Evolutionary conservation across 1,284 basidiomycete genomes (phyloP).

Genomic region (Sporisorium graminicola): DNA sequence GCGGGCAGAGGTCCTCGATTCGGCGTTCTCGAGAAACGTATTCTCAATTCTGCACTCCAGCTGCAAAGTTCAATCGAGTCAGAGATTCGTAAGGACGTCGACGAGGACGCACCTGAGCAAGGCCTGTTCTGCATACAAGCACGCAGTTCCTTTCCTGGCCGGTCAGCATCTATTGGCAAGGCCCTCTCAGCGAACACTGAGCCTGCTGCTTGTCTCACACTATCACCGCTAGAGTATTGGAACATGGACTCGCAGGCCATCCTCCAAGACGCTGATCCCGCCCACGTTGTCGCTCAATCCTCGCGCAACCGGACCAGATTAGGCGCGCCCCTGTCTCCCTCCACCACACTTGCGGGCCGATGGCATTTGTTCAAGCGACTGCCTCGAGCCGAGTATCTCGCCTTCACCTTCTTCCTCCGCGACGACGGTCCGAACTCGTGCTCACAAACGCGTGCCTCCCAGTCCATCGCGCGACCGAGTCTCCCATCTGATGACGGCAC

Average conservation of each 20-base stretch:
- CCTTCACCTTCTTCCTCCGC: slow-evolving; percentile 64
- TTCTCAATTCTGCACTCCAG: slow-evolving; percentile 58
- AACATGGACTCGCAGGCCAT: slow-evolving; percentile 32
- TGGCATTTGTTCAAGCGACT: slow-evolving; percentile 65
- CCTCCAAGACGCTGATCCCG: slow-evolving; percentile 46
- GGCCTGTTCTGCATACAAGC: slow-evolving; percentile 26
- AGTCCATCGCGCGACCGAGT: neutral
- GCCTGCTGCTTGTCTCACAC: slow-evolving; percentile 46
- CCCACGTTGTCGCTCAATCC: slow-evolving; percentile 46
- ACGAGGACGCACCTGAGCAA: neutral
- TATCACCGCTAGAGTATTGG: slow-evolving; percentile 67
- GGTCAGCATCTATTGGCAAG: neutral
- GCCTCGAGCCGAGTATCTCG: slow-evolving; percentile 65
- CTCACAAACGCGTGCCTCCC: slow-evolving; percentile 1
- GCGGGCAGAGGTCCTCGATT: slow-evolving; percentile 56
- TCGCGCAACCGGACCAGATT: slow-evolving; percentile 38
- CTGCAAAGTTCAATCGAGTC: slow-evolving; percentile 58
- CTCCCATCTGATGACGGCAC: neutral
- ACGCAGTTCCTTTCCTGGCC: slow-evolving; percentile 42
- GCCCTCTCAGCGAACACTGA: neutral
- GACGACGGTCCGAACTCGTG: slow-evolving; percentile 18
- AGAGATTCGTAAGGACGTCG: slow-evolving; percentile 10
- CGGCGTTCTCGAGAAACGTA: slow-evolving; percentile 59
- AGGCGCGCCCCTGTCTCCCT: slow-evolving; percentile 57
- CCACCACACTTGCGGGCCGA: slow-evolving; percentile 62